phyloP scores from a whole-genome alignment of 768 basidiomycete species.

The Lepiota brunneoincarnata region DNA sequence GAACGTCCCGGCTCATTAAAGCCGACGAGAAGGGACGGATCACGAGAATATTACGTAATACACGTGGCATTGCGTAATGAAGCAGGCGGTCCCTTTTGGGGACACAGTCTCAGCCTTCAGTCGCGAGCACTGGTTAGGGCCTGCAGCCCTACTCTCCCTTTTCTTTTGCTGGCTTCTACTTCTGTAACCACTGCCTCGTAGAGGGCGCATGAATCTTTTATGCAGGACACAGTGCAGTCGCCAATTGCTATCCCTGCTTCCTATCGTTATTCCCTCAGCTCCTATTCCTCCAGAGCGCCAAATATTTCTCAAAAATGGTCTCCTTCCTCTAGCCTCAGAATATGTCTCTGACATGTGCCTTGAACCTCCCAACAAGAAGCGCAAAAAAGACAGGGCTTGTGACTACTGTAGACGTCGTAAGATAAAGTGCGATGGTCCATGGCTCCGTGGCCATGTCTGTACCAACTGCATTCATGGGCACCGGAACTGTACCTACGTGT shows the following conservation, averaged over 20 bases:
- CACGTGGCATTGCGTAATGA: constrained; percentile 10
- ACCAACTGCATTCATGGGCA: constrained; percentile 53
- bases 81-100: neutral
- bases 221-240: constrained; percentile 1
- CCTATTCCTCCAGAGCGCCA: neutral
- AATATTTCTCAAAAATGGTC: neutral
- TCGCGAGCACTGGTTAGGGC: neutral
- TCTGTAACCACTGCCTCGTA: neutral
- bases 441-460: constrained; percentile 47
- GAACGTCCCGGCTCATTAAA: neutral
- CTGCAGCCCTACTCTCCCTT: neutral
- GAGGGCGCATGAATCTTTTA: neutral
- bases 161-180: neutral
- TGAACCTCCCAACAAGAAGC: constrained; percentile 29
- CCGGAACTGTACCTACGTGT: constrained; percentile 62
- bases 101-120: neutral
- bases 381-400: constrained; percentile 54
- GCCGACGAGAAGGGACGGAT: neutral
- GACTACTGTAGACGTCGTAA: constrained; percentile 59
- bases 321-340: neutral
- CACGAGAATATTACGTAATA: neutral
- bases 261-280: constrained; percentile 5
- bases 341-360: neutral
- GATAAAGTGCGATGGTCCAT: constrained; percentile 60
- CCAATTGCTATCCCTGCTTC: constrained; percentile 7